Conservation (phyloP, 2,329 filamentous ascomycete species). For the Dactylellina leptospora region DNA sequence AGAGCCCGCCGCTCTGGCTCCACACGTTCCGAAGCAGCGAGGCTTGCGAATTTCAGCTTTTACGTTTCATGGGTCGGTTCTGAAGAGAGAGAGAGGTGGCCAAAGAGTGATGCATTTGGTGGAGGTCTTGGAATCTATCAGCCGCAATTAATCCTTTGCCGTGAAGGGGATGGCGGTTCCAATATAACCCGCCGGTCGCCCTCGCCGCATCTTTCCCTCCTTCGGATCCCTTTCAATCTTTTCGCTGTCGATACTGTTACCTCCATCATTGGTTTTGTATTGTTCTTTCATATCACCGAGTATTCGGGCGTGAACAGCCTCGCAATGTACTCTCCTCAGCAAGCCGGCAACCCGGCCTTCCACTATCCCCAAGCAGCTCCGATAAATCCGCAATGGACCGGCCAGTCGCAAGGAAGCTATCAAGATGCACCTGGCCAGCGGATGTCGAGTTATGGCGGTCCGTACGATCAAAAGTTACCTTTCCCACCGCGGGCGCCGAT, state of each 20-base stretch:
- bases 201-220: not conserved
- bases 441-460: constrained; percentile 3
- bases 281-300: no score
- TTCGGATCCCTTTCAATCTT: constrained; percentile 1
- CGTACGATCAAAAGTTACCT: constrained; percentile 32
- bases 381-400: constrained; percentile 40
- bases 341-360: constrained; percentile 41
- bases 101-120: not conserved
- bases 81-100: not conserved
- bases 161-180: no score
- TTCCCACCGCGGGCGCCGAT: constrained; percentile 12
- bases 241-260: no score
- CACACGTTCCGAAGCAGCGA: constrained; percentile 42
- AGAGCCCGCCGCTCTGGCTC: not conserved
- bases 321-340: constrained; percentile 38
- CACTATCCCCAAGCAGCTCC: constrained; percentile 20
- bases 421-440: not conserved
- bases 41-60: constrained; percentile 36
- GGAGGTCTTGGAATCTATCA: constrained; percentile 33
- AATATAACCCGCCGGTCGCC: constrained; percentile 26
- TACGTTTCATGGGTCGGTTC: not conserved
- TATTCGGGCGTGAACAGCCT: not conserved
- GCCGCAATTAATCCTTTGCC: constrained; percentile 22
- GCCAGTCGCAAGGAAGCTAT: constrained; percentile 31
- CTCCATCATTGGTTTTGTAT: no score